A percentile compares a stretch with the other conserved stretches of the same genome.
Evolutionary conservation across 2,329 filamentous ascomycete genomes (phyloP).

Genomic region (Sarocladium brachiariae): DNA sequence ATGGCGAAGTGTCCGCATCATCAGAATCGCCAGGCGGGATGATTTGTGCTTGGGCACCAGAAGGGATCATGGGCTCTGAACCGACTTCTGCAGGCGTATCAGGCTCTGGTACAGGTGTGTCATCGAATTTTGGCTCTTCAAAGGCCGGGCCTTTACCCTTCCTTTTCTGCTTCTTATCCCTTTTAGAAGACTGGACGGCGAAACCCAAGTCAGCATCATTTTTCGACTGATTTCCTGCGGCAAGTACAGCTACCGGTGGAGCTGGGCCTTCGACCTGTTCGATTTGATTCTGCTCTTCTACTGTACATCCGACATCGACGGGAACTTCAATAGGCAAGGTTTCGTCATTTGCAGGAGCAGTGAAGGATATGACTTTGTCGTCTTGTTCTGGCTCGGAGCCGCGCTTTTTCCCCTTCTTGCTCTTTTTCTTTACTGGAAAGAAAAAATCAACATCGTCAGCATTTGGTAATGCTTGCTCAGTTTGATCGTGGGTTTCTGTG

Average conservation of each 20-base stretch:
- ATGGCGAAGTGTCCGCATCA: too few species aligned
- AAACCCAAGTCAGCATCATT: slow-evolving; percentile 6
- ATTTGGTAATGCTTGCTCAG: neutral
- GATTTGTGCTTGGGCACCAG: neutral
- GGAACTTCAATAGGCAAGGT: too few species aligned
- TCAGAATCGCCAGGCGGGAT: too few species aligned
- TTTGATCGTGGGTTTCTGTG: neutral
- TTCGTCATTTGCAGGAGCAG: neutral
- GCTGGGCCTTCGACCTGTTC: neutral
- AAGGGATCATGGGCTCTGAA: neutral
- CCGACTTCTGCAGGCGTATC: neutral
- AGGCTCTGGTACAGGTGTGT: neutral
- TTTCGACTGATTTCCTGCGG: neutral
- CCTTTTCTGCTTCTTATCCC: slow-evolving; percentile 13
- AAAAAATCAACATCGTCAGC: slow-evolving; percentile 3
- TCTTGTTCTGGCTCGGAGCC: neutral
- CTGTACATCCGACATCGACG: neutral
- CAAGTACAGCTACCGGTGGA: too few species aligned
- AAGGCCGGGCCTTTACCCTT: neutral
- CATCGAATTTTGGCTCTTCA: neutral
- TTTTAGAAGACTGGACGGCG: slow-evolving; percentile 7
- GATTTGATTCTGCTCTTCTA: neutral
- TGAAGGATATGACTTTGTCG: too few species aligned
- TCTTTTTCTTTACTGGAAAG: slow-evolving; percentile 6
- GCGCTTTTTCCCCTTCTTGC: slow-evolving; percentile 4